phyloP scores from a whole-genome alignment of 805 yeast genomes.

The Starmerella geochares region DNA sequence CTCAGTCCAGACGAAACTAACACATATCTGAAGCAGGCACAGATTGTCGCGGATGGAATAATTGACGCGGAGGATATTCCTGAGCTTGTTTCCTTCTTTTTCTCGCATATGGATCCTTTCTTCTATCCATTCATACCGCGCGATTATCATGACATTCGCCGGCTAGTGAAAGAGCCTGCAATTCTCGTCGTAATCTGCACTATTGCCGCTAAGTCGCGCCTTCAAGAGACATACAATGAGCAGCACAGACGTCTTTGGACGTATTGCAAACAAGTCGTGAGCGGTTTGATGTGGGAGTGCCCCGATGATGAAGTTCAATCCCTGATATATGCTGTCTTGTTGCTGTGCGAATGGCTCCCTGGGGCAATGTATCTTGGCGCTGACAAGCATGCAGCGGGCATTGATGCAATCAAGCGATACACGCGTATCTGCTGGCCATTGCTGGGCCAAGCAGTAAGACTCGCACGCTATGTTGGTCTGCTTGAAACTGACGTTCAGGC shows the following conservation, averaged over 20 bases:
- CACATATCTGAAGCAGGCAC: constrained; percentile 3
- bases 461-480: constrained; percentile 79
- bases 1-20: background rate
- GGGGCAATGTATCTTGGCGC: constrained; percentile 4
- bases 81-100: constrained; percentile 11
- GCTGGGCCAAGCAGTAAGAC: constrained; percentile 73
- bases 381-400: background rate
- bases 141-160: constrained; percentile 11
- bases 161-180: constrained; percentile 12
- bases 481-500: constrained; percentile 64
- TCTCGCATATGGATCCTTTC: constrained; percentile 11
- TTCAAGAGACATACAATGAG: constrained; percentile 1
- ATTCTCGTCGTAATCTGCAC: constrained; percentile 11
- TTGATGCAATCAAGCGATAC: constrained; percentile 8
- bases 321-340: constrained; percentile 38
- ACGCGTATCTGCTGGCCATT: constrained; percentile 85
- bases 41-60: constrained; percentile 8
- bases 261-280: constrained; percentile 7
- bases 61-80: constrained; percentile 10
- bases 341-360: constrained; percentile 77
- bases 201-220: constrained; percentile 10
- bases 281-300: constrained; percentile 13
- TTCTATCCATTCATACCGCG: constrained; percentile 10
- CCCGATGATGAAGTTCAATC: constrained; percentile 10
- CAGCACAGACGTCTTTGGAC: constrained; percentile 12